Conservation (phyloP, 1,284 basidiomycete genomes). For the Naganishia sp. region DNA sequence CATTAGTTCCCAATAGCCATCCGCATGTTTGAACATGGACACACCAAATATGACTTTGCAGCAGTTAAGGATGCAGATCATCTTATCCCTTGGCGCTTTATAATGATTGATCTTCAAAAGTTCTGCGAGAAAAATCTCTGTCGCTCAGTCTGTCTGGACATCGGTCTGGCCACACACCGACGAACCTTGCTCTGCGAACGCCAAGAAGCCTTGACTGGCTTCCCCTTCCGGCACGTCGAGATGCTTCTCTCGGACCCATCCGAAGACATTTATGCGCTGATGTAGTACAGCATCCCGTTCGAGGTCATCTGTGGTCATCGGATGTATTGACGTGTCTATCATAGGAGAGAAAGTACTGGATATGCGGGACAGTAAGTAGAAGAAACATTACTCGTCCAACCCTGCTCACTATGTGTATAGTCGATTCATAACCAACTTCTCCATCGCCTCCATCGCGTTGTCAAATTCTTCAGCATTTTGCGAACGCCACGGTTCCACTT, state of each 20-base stretch:
- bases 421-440: slow-evolving; percentile 98
- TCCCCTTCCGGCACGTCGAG: slow-evolving; percentile 68
- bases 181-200: slow-evolving; percentile 87
- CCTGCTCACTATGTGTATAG: slow-evolving; percentile 81
- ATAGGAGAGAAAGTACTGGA: slow-evolving; percentile 85
- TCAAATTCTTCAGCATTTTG: slow-evolving; percentile 83
- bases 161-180: no score
- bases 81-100: slow-evolving; percentile 95
- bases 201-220: slow-evolving; percentile 72
- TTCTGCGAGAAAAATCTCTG: slow-evolving; percentile 58
- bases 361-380: not conserved
- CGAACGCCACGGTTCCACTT: slow-evolving; percentile 75
- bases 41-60: slow-evolving; percentile 99
- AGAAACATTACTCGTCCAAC: not conserved
- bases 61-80: slow-evolving; percentile 95
- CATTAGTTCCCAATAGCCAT: slow-evolving; percentile 23
- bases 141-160: not conserved
- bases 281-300: slow-evolving; percentile 87
- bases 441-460: slow-evolving; percentile 97
- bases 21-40: slow-evolving; percentile 40
- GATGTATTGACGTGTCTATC: slow-evolving; percentile 62
- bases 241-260: slow-evolving; percentile 85
- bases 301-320: slow-evolving; percentile 90
- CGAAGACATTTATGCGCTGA: slow-evolving; percentile 88
- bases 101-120: slow-evolving; percentile 96